Evolutionary conservation across 1,284 basidiomycete species (phyloP).

Genomic region (Sanguinoderma infundibulare): DNA sequence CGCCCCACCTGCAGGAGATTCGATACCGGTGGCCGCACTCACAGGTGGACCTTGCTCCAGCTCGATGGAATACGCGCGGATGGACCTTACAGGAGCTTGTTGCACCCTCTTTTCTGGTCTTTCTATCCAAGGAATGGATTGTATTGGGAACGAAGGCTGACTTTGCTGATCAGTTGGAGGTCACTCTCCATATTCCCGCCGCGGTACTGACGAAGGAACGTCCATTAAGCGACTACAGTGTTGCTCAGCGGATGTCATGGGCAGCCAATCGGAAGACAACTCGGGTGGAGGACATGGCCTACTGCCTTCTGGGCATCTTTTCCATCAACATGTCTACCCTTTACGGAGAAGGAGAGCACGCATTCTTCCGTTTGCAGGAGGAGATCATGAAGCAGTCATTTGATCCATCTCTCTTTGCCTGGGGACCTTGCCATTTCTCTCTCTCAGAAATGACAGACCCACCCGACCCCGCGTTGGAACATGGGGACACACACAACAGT

Average conservation of each 20-base stretch:
- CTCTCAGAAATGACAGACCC: no score
- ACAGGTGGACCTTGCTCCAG: no score
- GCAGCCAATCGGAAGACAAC: slow-evolving; percentile 2
- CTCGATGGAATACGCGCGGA: no score
- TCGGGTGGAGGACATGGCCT: slow-evolving; percentile 10
- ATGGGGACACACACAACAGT: no score
- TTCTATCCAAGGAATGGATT: no score
- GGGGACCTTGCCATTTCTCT: background rate
- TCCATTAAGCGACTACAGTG: background rate
- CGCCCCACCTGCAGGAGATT: background rate
- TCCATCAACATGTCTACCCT: slow-evolving; percentile 8
- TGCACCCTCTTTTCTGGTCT: no score
- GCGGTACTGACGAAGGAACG: background rate
- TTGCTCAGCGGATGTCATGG: slow-evolving; percentile 9
- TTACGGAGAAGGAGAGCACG: slow-evolving; percentile 9
- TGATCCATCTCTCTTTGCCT: slow-evolving; percentile 8
- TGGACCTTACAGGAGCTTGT: no score
- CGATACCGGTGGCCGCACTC: background rate
- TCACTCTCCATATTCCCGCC: background rate
- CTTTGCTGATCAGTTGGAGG: background rate
- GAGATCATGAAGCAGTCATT: slow-evolving; percentile 2
- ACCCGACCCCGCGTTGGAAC: no score
- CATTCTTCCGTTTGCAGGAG: slow-evolving; percentile 7
- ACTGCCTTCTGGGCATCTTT: slow-evolving; percentile 12
- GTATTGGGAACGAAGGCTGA: no score